Percentiles rank a stretch among this genome's conserved stretches.
These are phyloP conservation scores for Crithidia bombi DNA, from an alignment of 208 protist genomes.

Conservation along the genomic window DNA sequence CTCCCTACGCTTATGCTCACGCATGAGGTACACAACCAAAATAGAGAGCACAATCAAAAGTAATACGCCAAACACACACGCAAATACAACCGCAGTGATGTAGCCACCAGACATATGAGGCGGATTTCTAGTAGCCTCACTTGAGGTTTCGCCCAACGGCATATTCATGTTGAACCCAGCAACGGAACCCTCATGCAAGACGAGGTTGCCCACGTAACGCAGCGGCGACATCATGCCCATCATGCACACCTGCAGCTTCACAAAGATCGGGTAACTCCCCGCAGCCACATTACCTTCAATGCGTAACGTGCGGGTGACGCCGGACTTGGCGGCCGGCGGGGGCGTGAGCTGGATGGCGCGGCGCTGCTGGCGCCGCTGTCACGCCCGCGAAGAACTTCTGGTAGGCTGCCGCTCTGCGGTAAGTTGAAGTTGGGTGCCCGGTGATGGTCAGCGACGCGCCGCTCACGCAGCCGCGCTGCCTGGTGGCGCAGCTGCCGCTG, in stretches of 20 bases:
- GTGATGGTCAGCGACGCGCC: slow-evolving; percentile 28
- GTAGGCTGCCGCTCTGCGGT: slow-evolving; percentile 15
- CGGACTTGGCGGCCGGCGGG: slow-evolving; percentile 6
- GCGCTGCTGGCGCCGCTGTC: slow-evolving; percentile 15
- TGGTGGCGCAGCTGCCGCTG: slow-evolving; percentile 33
- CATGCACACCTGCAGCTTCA: slow-evolving; percentile 31
- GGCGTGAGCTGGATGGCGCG: slow-evolving; percentile 25
- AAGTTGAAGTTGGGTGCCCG: slow-evolving; percentile 40
- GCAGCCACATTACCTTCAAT: slow-evolving; percentile 1
- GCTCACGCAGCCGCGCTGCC: slow-evolving; percentile 35
- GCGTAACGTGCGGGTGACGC: slow-evolving; percentile 23
- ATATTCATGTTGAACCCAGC: background rate
- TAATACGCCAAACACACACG: slow-evolving; percentile 27
- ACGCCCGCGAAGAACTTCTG: slow-evolving; percentile 37
- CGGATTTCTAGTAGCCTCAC: background rate
- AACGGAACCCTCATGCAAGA: background rate
- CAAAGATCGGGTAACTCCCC: slow-evolving; percentile 35
- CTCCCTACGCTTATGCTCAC: background rate
- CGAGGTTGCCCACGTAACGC: slow-evolving; percentile 17
- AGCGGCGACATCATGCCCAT: slow-evolving; percentile 35
- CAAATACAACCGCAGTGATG: slow-evolving; percentile 21
- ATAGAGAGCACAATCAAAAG: slow-evolving; percentile 19
- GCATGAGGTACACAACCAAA: background rate
- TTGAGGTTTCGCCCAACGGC: background rate
- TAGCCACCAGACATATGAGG: slow-evolving; percentile 3